Conservation (phyloP, 1,284 basidiomycete genomes). For the Tetrapyrgos nigripes region DNA sequence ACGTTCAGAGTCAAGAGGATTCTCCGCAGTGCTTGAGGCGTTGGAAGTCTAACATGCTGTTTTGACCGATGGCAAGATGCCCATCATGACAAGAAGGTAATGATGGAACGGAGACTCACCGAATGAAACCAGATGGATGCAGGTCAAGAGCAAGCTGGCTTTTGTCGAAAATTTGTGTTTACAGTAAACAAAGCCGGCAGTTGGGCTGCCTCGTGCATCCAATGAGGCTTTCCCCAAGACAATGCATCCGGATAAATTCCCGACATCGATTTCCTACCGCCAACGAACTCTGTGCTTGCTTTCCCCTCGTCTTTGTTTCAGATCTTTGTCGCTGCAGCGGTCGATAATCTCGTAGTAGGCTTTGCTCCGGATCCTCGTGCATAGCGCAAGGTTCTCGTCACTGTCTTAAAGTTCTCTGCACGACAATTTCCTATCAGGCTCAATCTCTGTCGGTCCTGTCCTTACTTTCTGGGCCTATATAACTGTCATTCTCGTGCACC, state of each 20-base stretch:
- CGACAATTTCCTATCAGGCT: constrained; percentile 15
- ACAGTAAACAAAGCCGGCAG: constrained; percentile 6
- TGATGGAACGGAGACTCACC: constrained; percentile 4
- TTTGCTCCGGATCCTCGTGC: constrained; percentile 10
- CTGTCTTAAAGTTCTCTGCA: neutral
- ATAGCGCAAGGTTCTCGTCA: constrained; percentile 11
- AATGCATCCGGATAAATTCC: constrained; percentile 2
- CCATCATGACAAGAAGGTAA: constrained; percentile 37
- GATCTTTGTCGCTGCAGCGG: neutral
- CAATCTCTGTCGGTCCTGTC: constrained; percentile 9
- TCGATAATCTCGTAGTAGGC: constrained; percentile 4
- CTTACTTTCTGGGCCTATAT: constrained; percentile 5
- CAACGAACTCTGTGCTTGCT: neutral
- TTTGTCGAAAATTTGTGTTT: constrained; percentile 2
- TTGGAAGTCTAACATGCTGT: constrained; percentile 60
- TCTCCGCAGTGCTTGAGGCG: constrained; percentile 47
- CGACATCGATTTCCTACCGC: constrained; percentile 7
- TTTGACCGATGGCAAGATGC: constrained; percentile 40
- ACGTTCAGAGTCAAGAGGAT: constrained; percentile 43
- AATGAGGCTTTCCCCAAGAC: constrained; percentile 13
- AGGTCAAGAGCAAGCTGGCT: constrained; percentile 17
- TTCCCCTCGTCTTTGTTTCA: neutral
- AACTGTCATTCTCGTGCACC: neutral
- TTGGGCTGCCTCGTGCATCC: constrained; percentile 14
- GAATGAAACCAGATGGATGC: neutral